A percentile compares a stretch with the other conserved stretches of the same genome.
phyloP scores from a whole-genome alignment of 805 yeast genomes.

The Teunomyces aglyptinius region DNA sequence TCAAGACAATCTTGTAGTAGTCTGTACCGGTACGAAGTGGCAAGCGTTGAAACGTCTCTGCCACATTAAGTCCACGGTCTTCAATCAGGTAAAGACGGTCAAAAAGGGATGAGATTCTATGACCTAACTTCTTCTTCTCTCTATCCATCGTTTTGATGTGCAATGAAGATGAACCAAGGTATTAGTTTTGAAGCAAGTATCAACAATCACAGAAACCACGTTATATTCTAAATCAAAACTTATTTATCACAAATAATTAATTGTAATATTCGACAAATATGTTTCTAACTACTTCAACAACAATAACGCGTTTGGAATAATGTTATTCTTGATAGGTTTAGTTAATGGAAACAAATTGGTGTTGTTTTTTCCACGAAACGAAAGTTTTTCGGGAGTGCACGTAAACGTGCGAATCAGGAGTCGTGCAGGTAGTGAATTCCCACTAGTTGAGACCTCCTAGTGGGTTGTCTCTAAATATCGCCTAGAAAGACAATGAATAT shows the following conservation, averaged over 20 bases:
- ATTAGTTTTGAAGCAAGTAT: background rate
- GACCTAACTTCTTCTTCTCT: conserved; percentile 37
- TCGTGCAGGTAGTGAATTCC: background rate
- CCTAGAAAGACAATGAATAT: too few species aligned
- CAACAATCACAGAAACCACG: background rate
- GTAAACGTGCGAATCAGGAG: background rate
- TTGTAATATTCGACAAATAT: background rate
- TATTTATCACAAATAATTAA: background rate
- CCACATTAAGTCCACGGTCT: conserved; percentile 47
- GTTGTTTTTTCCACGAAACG: conserved; percentile 1
- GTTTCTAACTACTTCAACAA: background rate
- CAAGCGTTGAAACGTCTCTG: conserved; percentile 62
- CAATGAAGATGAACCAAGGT: background rate
- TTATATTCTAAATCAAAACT: background rate
- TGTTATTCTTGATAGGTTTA: background rate
- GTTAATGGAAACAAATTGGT: background rate
- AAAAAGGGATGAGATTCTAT: conserved; percentile 29
- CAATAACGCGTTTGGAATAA: background rate
- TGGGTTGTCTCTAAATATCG: too few species aligned
- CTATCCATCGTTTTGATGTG: background rate
- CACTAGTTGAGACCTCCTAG: too few species aligned
- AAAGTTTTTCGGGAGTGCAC: background rate
- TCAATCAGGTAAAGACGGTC: conserved; percentile 41
- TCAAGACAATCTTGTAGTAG: conserved; percentile 73
- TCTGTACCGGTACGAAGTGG: conserved; percentile 74